These are phyloP conservation scores for Sophora flavescens DNA, from an alignment of 306 rosid genomes.

Conservation along the genomic window DNA sequence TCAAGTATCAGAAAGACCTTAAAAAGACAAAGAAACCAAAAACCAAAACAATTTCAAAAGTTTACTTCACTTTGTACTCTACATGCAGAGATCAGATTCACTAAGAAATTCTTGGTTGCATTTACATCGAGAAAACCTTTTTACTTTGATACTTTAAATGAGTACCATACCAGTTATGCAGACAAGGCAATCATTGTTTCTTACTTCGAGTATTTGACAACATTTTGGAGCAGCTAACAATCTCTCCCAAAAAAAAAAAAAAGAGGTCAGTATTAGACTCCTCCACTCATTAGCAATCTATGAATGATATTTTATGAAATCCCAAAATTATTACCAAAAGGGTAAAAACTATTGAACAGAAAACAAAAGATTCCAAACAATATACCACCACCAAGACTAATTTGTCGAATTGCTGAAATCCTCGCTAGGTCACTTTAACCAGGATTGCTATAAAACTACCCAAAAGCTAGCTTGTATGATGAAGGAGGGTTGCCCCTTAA, in stretches of 20 bases:
- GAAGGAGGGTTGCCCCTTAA: neutral
- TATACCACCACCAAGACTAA: neutral
- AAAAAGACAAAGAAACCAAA: neutral
- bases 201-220: too few species aligned
- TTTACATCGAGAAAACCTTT: too few species aligned
- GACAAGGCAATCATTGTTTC: too few species aligned
- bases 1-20: too few species aligned
- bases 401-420: neutral
- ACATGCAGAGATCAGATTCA: neutral
- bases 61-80: neutral
- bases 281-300: conserved; percentile 1
- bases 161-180: too few species aligned
- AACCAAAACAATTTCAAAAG: neutral
- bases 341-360: neutral
- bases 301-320: neutral
- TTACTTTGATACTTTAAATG: too few species aligned
- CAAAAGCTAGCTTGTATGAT: neutral
- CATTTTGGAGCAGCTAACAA: too few species aligned
- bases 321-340: neutral
- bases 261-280: neutral
- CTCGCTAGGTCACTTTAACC: neutral
- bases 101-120: neutral
- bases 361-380: neutral
- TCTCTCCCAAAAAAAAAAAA: neutral
- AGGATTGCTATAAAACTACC: conserved; percentile 48